Evolutionary conservation across 805 yeast species (phyloP), one percentile per base, ranked within the genome.

Genomic region (Pichia thaimueangensis): DNA sequence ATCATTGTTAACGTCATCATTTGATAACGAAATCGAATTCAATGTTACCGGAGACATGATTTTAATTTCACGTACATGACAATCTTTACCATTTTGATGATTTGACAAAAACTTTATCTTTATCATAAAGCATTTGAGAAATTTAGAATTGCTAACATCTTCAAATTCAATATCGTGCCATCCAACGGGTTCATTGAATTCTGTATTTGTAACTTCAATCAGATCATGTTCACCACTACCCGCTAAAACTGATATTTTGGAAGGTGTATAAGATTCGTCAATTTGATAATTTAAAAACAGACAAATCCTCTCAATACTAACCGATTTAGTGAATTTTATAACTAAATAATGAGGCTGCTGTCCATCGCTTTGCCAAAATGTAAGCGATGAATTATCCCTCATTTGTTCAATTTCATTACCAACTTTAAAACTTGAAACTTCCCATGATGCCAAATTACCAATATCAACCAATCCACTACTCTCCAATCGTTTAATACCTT

Each of bases 331-430:
- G 60, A 93, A 93, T 54, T 79, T 88, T 2, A 87, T 74, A 36
- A 84, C 84, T 6, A 93, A 67, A 22, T 66, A 69, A 63, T 93
- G 99, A 0, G 97, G 98, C 52, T 82, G 86, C 11, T 74, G 70
- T 0, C 97, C 98, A 57, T 93, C 98, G 35, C 94, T 82, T 61
- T 93, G 98, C 99, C 99, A 93, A 59, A 70, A 91, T 1, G 79
- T 64, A 23, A 72, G 69, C 0, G 91, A 84, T 4, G 79, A 70
- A 52, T 82, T 88, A 39, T 85, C 86, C 24, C 93, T 65, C 6
- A 91, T 67, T 52, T 81, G 81, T n/a, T 65, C 65, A 17, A 86
- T 70, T 0, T 93, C 93, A 52, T 69, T 79, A 0, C 87, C 93
- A 9, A 72, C 72, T 53, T 89, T 91, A 54, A 43, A 64, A 0